These are phyloP conservation scores for Dactylellina leptospora DNA, from an alignment of 2,329 filamentous ascomycete genomes.

Conservation along the genomic window DNA sequence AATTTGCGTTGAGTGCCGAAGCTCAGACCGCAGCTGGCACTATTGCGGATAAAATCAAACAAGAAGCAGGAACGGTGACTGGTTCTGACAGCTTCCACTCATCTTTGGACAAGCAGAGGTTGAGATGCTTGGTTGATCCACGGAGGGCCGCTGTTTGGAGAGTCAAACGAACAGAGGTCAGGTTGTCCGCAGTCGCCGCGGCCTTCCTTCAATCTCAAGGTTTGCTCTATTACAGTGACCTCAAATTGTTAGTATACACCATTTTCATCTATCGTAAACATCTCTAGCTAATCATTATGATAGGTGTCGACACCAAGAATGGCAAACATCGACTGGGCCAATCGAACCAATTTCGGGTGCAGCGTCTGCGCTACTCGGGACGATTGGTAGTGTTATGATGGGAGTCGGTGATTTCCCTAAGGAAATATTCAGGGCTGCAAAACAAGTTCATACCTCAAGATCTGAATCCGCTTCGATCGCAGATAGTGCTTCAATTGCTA, in stretches of 20 bases:
- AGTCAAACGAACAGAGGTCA: slow-evolving; percentile 72
- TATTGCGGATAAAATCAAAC: slow-evolving; percentile 71
- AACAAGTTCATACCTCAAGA: slow-evolving; percentile 57
- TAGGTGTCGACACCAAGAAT: slow-evolving; percentile 65
- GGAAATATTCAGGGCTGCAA: slow-evolving; percentile 63
- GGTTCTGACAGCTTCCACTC: slow-evolving; percentile 76
- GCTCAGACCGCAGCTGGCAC: slow-evolving; percentile 68
- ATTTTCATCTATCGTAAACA: background rate
- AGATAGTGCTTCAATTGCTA: slow-evolving; percentile 13
- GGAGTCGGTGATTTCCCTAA: slow-evolving; percentile 77
- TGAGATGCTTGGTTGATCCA: slow-evolving; percentile 76
- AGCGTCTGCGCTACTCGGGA: slow-evolving; percentile 79
- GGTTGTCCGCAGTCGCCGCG: slow-evolving; percentile 77
- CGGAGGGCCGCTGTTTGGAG: slow-evolving; percentile 77
- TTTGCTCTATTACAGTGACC: slow-evolving; percentile 72
- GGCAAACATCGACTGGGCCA: slow-evolving; percentile 79
- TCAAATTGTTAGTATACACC: slow-evolving; percentile 71
- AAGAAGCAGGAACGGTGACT: slow-evolving; percentile 71
- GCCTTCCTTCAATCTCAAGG: slow-evolving; percentile 71
- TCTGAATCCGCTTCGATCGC: slow-evolving; percentile 54
- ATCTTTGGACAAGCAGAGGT: slow-evolving; percentile 62
- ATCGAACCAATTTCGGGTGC: slow-evolving; percentile 81
- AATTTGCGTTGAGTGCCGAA: slow-evolving; percentile 68
- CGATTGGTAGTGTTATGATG: slow-evolving; percentile 81
- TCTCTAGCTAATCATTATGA: background rate